phyloP scores from a whole-genome alignment of 148 eudicot genomes.

The Vaccinium corymbosum region DNA sequence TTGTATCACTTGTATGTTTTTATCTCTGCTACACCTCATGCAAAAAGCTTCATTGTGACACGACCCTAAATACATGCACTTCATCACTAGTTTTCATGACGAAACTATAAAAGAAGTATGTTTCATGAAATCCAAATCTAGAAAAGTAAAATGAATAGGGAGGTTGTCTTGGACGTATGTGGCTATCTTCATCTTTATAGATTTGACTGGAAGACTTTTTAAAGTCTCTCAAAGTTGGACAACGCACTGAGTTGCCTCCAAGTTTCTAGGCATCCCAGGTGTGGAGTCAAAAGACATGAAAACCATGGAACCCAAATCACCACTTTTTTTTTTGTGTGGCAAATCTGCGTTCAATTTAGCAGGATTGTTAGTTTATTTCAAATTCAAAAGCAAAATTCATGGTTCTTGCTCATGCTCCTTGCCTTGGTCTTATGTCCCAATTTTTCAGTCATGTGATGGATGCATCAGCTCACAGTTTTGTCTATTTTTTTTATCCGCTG shows the following conservation, averaged over 20 bases:
- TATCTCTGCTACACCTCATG: neutral
- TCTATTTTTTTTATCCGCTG: neutral
- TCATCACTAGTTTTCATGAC: neutral
- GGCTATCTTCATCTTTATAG: neutral
- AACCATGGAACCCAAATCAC: neutral
- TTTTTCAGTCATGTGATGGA: slow-evolving; percentile 2
- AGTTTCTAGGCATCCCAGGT: neutral
- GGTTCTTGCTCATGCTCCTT: neutral
- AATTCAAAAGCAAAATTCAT: neutral
- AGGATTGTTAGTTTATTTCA: neutral
- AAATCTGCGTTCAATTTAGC: neutral
- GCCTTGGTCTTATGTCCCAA: neutral
- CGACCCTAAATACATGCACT: neutral
- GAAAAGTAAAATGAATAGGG: neutral
- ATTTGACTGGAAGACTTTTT: neutral
- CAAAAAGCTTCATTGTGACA: neutral
- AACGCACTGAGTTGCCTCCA: neutral
- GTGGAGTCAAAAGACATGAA: neutral
- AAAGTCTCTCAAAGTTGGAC: neutral
- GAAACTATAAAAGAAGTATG: neutral
- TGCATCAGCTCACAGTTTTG: neutral
- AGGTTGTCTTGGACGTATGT: neutral
- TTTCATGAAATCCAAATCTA: neutral
- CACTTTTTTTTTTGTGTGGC: neutral
- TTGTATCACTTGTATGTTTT: neutral